A percentile compares a stretch with the other conserved stretches of the same genome.
Conservation (phyloP, 1,139 yeast genomes). For the Zygoascus hellenicus region DNA sequence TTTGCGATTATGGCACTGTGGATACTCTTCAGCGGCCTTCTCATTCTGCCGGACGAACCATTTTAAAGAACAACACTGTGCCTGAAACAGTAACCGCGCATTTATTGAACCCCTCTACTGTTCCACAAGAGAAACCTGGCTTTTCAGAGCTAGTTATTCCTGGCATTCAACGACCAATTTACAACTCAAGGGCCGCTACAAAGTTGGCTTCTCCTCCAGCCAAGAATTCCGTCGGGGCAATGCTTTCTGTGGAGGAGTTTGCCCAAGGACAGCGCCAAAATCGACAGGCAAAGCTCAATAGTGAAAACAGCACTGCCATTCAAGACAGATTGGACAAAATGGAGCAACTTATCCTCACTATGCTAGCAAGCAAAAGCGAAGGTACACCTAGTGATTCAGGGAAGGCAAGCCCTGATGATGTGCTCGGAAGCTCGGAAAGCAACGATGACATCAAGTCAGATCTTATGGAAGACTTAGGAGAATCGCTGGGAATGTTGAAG, state of each 20-base stretch:
- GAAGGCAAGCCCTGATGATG: slow-evolving; percentile 4
- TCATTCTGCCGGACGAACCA: neutral
- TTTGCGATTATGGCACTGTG: slow-evolving; percentile 21
- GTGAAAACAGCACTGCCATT: neutral
- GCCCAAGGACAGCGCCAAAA: neutral
- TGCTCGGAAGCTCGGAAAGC: neutral
- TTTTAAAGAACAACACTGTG: neutral
- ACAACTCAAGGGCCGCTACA: too few relatives aligned
- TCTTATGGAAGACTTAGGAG: slow-evolving; percentile 25
- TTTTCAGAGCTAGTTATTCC: neutral
- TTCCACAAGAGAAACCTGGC: too few relatives aligned
- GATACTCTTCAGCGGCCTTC: slow-evolving; percentile 6
- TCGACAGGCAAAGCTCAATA: neutral
- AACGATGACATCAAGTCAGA: slow-evolving; percentile 1
- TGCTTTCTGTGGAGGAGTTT: slow-evolving; percentile 1
- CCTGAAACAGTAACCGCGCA: too few relatives aligned
- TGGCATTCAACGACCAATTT: neutral
- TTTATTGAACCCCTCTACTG: too few relatives aligned
- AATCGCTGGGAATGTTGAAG: slow-evolving; percentile 34
- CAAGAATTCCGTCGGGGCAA: neutral
- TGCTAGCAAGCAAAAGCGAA: slow-evolving; percentile 17
- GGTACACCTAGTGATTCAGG: slow-evolving; percentile 7
- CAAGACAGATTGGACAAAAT: slow-evolving; percentile 28
- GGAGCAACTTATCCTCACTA: slow-evolving; percentile 28
- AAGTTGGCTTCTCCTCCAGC: neutral